Evolutionary conservation across 129 eudicot genomes (phyloP), one percentile per base, ranked within the genome.

Genomic region (Chrysanthemum seticuspe): DNA sequence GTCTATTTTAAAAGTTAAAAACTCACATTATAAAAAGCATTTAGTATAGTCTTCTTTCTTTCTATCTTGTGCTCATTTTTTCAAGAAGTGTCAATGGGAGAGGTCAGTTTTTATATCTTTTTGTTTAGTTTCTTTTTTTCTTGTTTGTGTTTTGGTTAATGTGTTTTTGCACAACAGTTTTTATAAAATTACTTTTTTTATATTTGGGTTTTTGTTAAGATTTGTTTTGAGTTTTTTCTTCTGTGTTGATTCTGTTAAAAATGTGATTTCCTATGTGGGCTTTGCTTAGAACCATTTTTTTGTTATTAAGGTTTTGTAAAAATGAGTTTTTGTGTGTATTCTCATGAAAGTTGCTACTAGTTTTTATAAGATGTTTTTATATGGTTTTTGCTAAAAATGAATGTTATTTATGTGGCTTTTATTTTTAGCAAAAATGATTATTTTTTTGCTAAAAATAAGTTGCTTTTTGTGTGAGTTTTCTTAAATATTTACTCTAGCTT

Each of bases 1-100:
- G 18, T 15, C 67, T 64, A 12, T 34, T 5, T 29, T 29, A 25
- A 13, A 40, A 23, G 18, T 31, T 18, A 62, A 40, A 40, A 40
- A 53, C 9, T 13, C 56, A 27, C 67, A 64, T 54, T 78, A 71
- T 65, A 78, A 54, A 72, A 57, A 68, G 52, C 62, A 62, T 57
- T 0, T 23, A 0, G 25, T 23, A 7, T 13, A 11, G 10, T 6
- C 13, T 18, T 10, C 57, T 11, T 62, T 29, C 23, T 64, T 62
- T 55, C 44, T 27, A 56, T 78, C 67, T 72, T 29, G 27, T 47
- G 51, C 40, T 70, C 71, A 51, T 23, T 58, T 59, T 19, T 19
- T 64, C 13, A 57, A 45, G 7, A 15, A 31, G 75, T 31, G 2
- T 69, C n/a, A 53, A 72, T 78, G 82, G 82, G 78, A 4, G 82